Evolutionary conservation across 257 asterid species (phyloP).

Genomic region (Fraxinus cuspidata): DNA sequence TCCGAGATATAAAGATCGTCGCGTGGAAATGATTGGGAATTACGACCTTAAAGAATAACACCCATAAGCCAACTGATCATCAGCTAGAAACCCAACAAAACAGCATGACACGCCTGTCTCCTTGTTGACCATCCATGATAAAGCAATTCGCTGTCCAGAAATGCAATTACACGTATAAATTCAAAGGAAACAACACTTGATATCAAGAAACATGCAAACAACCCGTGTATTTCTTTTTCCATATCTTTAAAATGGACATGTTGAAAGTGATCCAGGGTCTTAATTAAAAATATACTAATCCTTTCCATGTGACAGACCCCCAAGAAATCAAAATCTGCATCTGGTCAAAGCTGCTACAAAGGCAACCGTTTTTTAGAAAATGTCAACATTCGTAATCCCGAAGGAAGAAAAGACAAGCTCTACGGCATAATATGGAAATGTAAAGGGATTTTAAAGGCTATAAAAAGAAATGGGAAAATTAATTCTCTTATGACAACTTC

Average conservation of each 20-base stretch:
- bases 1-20: conserved; percentile 17
- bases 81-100: conserved; percentile 98
- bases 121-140: conserved; percentile 95
- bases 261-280: background rate
- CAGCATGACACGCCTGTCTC: conserved; percentile 80
- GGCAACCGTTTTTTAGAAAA: background rate
- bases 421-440: background rate
- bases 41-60: conserved; percentile 14
- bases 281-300: background rate
- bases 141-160: conserved; percentile 77
- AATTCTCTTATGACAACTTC: background rate
- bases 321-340: background rate
- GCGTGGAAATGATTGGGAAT: conserved; percentile 19
- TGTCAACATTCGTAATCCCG: background rate
- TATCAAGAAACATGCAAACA: background rate
- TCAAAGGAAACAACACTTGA: background rate
- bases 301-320: background rate
- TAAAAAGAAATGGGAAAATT: background rate
- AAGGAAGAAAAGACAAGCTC: background rate
- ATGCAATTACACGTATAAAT: conserved; percentile 9
- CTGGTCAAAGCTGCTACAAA: background rate
- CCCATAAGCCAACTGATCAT: conserved; percentile 67
- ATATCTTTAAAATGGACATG: background rate
- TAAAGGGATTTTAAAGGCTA: background rate
- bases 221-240: background rate